Evolutionary conservation across 345 rosid species (phyloP), one percentile per base, ranked within the genome.

Genomic region (Cardamine chenopodiifolia): DNA sequence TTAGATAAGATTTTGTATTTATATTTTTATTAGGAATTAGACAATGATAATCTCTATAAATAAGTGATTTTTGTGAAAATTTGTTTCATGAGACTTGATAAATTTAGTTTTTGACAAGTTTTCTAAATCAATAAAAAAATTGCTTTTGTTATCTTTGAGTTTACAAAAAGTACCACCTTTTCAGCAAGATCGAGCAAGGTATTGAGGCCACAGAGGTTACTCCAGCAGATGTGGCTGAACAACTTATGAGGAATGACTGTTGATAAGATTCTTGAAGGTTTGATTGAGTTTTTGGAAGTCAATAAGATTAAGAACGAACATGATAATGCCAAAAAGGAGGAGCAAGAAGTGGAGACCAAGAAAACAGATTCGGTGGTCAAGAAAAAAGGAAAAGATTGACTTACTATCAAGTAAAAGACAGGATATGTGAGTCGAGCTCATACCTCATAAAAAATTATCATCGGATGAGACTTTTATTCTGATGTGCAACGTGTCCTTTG

Each of bases 171-270:
- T 84, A 82, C 12, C 4, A 3, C 0, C 76, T 84, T 25, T 82
- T 85, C n/a, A 14, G 37, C 2, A 40, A 76, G 52, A 68, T 87
- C 7, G 86, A 82, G 34, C 75, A 80, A n/a, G 50, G 35, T 58
- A 68, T 82, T 15, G 26, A 7, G 34, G 29, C 55, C 3, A 58
- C 64, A 1, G 64, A 72, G 44, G 86, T 81, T 17, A 85, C 83
- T 20, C 88, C 82, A 1, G 89, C 89, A 4, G 83, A 85, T 31
- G 79, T 84, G 5, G 86, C 85, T 1, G 84, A 85, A 74, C 81
- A 81, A 29, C 60, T 83, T 57, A 54, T 81, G 85, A 87, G 62
- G 83, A 57, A 68, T 20, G 80, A 83, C 3, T 17, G 73, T 63
- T 37, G 86, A 81, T 19, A 62, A 39, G 31, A 67, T 66, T 47